A percentile compares a stretch with the other conserved stretches of the same genome.
phyloP scores from a whole-genome alignment of 768 basidiomycete genomes.

The Sarcodon sp. region DNA sequence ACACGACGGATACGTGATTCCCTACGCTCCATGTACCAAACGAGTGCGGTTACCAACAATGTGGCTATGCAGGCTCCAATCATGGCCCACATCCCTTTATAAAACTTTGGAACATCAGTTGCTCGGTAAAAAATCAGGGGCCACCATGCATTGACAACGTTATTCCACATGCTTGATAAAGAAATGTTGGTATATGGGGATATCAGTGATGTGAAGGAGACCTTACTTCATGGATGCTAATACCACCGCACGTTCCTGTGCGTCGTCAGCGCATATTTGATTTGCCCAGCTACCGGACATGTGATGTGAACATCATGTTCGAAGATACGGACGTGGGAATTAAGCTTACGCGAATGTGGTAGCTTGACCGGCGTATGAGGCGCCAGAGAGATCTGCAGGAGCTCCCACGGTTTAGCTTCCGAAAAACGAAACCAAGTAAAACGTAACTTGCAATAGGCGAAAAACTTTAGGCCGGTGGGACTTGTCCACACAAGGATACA shows the following conservation, averaged over 20 bases:
- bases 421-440: neutral
- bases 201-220: neutral
- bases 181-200: neutral
- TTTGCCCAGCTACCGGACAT: constrained; percentile 55
- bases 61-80: constrained; percentile 45
- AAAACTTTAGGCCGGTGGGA: constrained; percentile 54
- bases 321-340: neutral
- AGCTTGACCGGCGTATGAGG: constrained; percentile 65
- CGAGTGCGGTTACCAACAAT: constrained; percentile 37
- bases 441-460: constrained; percentile 49
- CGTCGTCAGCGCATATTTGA: constrained; percentile 58
- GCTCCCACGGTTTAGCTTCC: neutral
- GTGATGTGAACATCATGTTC: neutral
- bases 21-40: constrained; percentile 38
- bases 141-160: constrained; percentile 60
- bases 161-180: constrained; percentile 48
- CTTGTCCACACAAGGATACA: constrained; percentile 50
- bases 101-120: constrained; percentile 55
- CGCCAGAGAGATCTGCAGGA: constrained; percentile 38
- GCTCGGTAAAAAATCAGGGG: constrained; percentile 62
- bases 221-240: constrained; percentile 66
- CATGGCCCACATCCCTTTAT: constrained; percentile 60
- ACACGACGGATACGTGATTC: constrained; percentile 9
- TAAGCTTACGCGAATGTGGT: constrained; percentile 53
- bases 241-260: constrained; percentile 55